These are phyloP conservation scores for Podospora sp. DNA, from an alignment of 495 filamentous ascomycete genomes.

Conservation along the genomic window DNA sequence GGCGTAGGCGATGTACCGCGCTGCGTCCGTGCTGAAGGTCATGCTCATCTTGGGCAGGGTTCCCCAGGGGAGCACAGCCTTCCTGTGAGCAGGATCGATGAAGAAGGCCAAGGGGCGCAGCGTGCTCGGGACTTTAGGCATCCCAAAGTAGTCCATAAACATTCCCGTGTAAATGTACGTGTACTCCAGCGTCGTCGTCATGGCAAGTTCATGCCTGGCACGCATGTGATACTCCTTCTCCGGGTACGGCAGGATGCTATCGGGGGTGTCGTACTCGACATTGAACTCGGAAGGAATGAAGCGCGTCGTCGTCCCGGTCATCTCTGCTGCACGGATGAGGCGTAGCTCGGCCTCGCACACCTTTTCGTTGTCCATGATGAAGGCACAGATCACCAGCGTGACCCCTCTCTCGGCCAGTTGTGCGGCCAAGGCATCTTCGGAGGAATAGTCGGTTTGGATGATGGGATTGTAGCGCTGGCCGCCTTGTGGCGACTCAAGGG, in stretches of 20 bases:
- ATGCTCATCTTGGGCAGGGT: conserved; percentile 24
- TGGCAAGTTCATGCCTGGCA: conserved; percentile 15
- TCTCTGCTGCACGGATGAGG: conserved; percentile 18
- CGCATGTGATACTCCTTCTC: conserved; percentile 21
- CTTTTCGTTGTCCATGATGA: conserved; percentile 17
- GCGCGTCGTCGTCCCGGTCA: neutral
- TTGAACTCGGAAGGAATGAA: conserved; percentile 23
- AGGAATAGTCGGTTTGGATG: conserved; percentile 20
- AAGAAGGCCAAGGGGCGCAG: conserved; percentile 21
- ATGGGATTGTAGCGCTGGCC: neutral
- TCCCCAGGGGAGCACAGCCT: conserved; percentile 16
- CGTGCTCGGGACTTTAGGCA: conserved; percentile 12
- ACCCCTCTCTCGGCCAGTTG: neutral
- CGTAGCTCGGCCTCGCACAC: conserved; percentile 17
- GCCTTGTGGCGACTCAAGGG: neutral
- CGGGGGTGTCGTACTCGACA: conserved; percentile 16
- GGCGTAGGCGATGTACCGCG: conserved; percentile 17
- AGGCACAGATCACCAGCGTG: conserved; percentile 15
- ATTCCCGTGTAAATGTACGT: conserved; percentile 22
- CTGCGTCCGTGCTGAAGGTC: conserved; percentile 21
- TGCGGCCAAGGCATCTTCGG: neutral
- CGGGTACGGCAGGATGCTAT: conserved; percentile 17
- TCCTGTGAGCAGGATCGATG: conserved; percentile 7
- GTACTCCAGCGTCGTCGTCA: conserved; percentile 18
- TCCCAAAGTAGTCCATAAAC: conserved; percentile 23